Conservation (phyloP, 257 asterid genomes). For the Solanum ahanhuiri region DNA sequence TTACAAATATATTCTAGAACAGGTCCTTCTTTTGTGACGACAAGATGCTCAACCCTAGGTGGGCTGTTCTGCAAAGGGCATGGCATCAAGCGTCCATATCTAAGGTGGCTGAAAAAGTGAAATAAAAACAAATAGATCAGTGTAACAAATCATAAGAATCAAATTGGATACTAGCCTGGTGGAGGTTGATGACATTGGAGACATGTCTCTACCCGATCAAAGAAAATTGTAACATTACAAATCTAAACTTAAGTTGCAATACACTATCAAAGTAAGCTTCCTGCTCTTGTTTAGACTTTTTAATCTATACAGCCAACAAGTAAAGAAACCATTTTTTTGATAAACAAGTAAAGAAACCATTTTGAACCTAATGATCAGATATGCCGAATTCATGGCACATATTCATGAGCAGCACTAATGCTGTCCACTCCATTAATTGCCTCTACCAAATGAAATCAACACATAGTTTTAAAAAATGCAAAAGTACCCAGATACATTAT, state of each 20-base stretch:
- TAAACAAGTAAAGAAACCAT: no score
- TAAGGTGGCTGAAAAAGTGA: constrained; percentile 40
- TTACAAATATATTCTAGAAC: constrained; percentile 56
- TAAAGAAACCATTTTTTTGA: not conserved
- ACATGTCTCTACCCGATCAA: not conserved
- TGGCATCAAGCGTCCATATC: constrained; percentile 74
- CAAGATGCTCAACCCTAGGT: constrained; percentile 87
- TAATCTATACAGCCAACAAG: not conserved
- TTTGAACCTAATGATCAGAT: not conserved
- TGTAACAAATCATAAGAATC: not conserved
- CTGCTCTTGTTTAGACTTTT: not conserved
- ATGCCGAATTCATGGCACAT: not conserved
- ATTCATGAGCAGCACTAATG: not conserved
- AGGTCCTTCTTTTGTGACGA: constrained; percentile 69
- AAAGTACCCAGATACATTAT: not conserved
- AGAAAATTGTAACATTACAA: not conserved
- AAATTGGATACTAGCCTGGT: not conserved
- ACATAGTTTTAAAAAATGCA: not conserved
- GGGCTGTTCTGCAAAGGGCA: constrained; percentile 70
- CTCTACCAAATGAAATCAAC: not conserved
- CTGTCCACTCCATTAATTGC: not conserved
- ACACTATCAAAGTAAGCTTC: not conserved
- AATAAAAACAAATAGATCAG: not conserved
- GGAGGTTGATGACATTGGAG: not conserved
- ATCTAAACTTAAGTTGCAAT: not conserved